Evolutionary conservation across 257 asterid genomes (phyloP).

Genomic region (Striga asiatica): DNA sequence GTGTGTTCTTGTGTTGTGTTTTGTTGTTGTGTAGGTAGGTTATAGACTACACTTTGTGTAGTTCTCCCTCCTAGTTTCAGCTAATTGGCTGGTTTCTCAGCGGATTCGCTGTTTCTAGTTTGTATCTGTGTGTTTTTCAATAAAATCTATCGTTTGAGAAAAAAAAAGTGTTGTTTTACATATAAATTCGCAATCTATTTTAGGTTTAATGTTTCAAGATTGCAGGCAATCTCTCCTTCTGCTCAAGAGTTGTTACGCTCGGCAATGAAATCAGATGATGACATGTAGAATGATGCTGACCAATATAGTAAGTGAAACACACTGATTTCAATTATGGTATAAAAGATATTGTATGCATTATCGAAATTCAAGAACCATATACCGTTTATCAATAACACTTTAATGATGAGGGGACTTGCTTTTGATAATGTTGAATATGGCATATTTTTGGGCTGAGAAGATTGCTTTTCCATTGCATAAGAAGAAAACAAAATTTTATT

Average conservation of each 20-base stretch:
- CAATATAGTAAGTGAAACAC: slow-evolving; percentile 34
- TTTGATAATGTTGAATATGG: neutral
- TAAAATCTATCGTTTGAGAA: too few species aligned
- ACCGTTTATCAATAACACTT: neutral
- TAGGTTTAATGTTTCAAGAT: neutral
- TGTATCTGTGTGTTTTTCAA: too few species aligned
- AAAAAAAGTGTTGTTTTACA: too few species aligned
- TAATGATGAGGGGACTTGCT: neutral
- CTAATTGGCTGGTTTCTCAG: too few species aligned
- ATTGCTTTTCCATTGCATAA: neutral
- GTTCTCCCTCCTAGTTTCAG: too few species aligned
- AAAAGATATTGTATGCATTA: neutral
- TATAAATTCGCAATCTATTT: slow-evolving; percentile 2
- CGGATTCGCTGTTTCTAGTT: too few species aligned
- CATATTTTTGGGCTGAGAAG: neutral
- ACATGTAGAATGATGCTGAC: slow-evolving; percentile 10
- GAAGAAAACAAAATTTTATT: neutral
- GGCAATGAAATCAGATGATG: neutral
- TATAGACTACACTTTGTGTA: too few species aligned
- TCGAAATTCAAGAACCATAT: neutral
- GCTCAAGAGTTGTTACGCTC: neutral
- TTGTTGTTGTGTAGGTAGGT: too few species aligned
- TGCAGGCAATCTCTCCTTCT: slow-evolving; percentile 30
- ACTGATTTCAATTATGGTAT: neutral
- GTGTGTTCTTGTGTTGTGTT: too few species aligned